Base-by-base conservation (phyloP, 1,284 basidiomycete genomes). In the Ganoderma sinense region DNA sequence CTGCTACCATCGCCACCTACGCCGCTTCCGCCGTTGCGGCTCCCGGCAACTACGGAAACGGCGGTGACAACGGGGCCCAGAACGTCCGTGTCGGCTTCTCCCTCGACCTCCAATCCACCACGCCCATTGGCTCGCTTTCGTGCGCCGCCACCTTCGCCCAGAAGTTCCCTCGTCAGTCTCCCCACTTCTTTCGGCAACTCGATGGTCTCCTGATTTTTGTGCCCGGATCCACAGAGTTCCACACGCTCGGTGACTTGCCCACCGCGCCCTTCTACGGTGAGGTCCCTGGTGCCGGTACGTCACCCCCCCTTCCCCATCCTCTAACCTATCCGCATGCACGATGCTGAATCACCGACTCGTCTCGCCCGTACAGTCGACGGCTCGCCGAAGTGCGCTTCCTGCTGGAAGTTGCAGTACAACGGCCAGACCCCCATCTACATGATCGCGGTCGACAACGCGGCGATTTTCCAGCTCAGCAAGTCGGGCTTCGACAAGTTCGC, bases 401-500 rank as follows among this genome's bases (percentile, higher is more conserved):
- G 56, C 56, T 59, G 33, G 33, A 39, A 59, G 33, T 18, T 59
- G 33, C 36, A 59, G 56, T 59, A 36, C 56, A n/a, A 59, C 45
- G 14, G 20, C 18, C 26, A 26, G 31, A 13, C 7, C 14, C 29
- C 33, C 45, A 11, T 58, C 29, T 59, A 36, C 56, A 39, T 59
- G 56, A 36, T 59, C 56, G 56, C 33, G 33, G 56, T 59, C 33
- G 56, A 59, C 56, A 39, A 59, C 56, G 56, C 56, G 36, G 31
- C 33, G 33, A 59, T 59, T 2, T 59, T 59, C 56, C 56, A 59
- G 56, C 56, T 59, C 56, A n/a, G 56, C 36, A 59, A 59, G 56
- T n/a, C 31, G 8, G 56, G 33, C 36, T 64, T 55, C 53, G 29
- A 39, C 4, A 23, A 56, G 51, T 41, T 64, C 36, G 63, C 63